Evolutionary conservation across 2,329 filamentous ascomycete species (phyloP).

Genomic region (Pezicula neosporulosa): DNA sequence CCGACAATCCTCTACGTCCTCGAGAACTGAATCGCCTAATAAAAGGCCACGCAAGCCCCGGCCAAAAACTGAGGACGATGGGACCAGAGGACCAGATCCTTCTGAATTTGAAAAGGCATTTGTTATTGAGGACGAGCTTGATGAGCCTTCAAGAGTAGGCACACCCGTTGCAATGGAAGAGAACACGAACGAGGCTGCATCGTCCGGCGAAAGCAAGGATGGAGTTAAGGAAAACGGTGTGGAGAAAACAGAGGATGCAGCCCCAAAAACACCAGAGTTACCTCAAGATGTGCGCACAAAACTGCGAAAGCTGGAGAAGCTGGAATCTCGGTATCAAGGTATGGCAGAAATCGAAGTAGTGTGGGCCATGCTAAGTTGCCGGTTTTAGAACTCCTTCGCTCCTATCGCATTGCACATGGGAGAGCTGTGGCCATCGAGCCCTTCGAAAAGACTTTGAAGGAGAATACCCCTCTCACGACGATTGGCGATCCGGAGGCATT

Average conservation of each 20-base stretch:
- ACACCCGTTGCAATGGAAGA: conserved; percentile 49
- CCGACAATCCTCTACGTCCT: conserved; percentile 9
- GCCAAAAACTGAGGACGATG: conserved; percentile 23
- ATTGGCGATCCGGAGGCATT: conserved; percentile 83
- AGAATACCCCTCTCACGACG: conserved; percentile 87
- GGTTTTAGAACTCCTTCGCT: conserved; percentile 73
- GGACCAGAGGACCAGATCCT: conserved; percentile 60
- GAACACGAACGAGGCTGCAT: conserved; percentile 22
- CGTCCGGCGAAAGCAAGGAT: conserved; percentile 19
- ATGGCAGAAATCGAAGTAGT: conserved; percentile 19
- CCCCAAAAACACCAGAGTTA: conserved; percentile 34
- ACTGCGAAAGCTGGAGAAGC: conserved; percentile 81
- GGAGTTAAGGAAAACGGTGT: conserved; percentile 18
- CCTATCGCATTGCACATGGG: conserved; percentile 87
- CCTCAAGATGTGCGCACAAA: conserved; percentile 72
- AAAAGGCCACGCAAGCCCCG: conserved; percentile 20
- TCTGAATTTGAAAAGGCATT: conserved; percentile 86
- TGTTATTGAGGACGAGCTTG: conserved; percentile 76
- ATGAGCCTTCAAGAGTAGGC: conserved; percentile 57
- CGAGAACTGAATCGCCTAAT: conserved; percentile 24
- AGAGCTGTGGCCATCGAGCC: conserved; percentile 85
- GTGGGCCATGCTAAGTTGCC: conserved; percentile 11
- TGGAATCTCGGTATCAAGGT: conserved; percentile 87
- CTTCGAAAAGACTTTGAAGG: conserved; percentile 86
- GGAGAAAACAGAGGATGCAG: conserved; percentile 19